Evolutionary conservation across 2,329 filamentous ascomycete species (phyloP).

Genomic region (Acephala macrosclerotiorum): DNA sequence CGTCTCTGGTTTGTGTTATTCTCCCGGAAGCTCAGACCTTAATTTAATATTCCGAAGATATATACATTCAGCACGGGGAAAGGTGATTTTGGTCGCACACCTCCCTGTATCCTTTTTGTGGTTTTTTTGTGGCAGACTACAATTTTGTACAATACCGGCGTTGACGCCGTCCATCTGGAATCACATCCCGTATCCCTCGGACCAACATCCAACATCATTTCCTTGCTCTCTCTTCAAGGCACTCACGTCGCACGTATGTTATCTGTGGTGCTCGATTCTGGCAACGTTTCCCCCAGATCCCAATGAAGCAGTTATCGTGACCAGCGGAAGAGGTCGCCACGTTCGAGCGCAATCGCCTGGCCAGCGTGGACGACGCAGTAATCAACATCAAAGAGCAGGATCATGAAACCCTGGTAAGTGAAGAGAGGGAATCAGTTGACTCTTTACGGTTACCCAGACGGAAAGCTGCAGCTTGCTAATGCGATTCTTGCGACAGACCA

Average conservation of each 20-base stretch:
- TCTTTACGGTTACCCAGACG: slow-evolving; percentile 3
- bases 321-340: slow-evolving; percentile 1
- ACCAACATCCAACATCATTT: background rate
- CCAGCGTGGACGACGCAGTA: background rate
- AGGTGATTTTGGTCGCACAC: background rate
- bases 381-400: background rate
- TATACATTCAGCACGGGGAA: background rate
- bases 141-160: slow-evolving; percentile 9
- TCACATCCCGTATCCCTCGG: background rate
- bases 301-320: slow-evolving; percentile 11
- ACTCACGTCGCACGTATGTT: background rate
- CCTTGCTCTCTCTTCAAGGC: background rate
- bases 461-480: slow-evolving; percentile 25
- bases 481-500: slow-evolving; percentile 12
- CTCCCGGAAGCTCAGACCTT: slow-evolving; percentile 1
- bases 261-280: background rate
- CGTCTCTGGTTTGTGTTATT: background rate
- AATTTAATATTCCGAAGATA: slow-evolving; percentile 4
- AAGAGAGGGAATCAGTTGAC: slow-evolving; percentile 12
- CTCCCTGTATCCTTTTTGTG: background rate
- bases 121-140: background rate
- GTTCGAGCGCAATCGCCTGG: background rate
- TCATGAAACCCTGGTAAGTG: slow-evolving; percentile 11
- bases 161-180: background rate
- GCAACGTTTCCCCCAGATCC: background rate